Evolutionary conservation across 1,284 basidiomycete species (phyloP).

Genomic region (Sporisorium graminicola): DNA sequence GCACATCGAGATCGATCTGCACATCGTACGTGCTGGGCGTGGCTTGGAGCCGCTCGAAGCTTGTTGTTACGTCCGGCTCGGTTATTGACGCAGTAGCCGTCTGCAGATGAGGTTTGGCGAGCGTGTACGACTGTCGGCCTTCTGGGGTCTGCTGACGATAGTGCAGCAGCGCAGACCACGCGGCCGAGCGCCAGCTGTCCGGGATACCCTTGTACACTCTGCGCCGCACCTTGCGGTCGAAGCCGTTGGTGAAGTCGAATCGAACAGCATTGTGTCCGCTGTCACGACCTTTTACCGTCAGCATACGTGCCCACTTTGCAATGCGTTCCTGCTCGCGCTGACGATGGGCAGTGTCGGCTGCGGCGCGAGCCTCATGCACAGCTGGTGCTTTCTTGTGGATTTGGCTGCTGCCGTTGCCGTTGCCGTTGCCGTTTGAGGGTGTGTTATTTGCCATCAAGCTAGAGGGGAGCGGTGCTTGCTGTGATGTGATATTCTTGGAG

Average conservation of each 20-base stretch:
- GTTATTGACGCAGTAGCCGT: background rate
- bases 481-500: conserved; percentile 8
- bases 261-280: conserved; percentile 43
- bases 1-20: conserved; percentile 98
- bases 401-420: conserved; percentile 10
- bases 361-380: conserved; percentile 26
- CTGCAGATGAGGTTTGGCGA: conserved; percentile 25
- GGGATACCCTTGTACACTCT: conserved; percentile 95
- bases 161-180: conserved; percentile 81
- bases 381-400: background rate
- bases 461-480: background rate
- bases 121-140: conserved; percentile 32
- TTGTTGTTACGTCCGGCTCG: background rate
- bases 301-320: conserved; percentile 59
- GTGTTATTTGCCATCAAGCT: conserved; percentile 1
- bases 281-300: conserved; percentile 46
- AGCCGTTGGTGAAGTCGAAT: conserved; percentile 32
- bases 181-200: conserved; percentile 92
- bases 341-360: conserved; percentile 28
- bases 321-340: conserved; percentile 49
- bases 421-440: background rate
- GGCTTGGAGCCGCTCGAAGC: conserved; percentile 17
- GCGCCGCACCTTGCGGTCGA: conserved; percentile 72
- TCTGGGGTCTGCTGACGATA: conserved; percentile 73
- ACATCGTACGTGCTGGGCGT: conserved; percentile 87